Conservation (phyloP, 108 stramenopile genomes). For the Schizochytrium sp. region DNA sequence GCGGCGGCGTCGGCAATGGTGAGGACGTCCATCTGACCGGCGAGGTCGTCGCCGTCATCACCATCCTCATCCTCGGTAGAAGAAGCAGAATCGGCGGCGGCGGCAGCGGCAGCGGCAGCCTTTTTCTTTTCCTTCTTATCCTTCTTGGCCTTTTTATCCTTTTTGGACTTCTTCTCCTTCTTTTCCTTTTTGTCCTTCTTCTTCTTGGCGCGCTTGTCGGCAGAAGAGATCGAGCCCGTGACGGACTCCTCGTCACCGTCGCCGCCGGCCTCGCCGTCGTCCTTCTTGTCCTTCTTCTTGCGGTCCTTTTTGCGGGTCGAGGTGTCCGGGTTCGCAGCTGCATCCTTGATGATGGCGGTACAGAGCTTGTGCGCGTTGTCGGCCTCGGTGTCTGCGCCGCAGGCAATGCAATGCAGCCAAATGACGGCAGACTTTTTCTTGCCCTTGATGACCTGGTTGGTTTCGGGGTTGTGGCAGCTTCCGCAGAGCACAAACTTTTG, state of each 20-base stretch:
- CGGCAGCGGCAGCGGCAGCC: background rate
- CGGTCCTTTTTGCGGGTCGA: constrained; percentile 60
- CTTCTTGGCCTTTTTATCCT: constrained; percentile 40
- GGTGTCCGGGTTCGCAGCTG: constrained; percentile 32
- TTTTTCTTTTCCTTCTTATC: constrained; percentile 46
- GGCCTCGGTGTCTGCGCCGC: constrained; percentile 83
- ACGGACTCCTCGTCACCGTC: constrained; percentile 48
- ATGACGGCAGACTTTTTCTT: constrained; percentile 52
- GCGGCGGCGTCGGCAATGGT: constrained; percentile 12
- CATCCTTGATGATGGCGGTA: constrained; percentile 19
- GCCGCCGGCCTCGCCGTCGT: constrained; percentile 61
- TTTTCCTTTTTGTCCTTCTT: constrained; percentile 27
- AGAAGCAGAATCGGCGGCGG: background rate
- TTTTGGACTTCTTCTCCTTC: constrained; percentile 42
- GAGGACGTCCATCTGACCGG: background rate
- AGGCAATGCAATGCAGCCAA: constrained; percentile 88
- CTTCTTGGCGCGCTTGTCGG: constrained; percentile 8
- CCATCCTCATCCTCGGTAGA: background rate
- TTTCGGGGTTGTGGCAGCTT: constrained; percentile 87
- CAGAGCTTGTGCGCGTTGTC: constrained; percentile 91
- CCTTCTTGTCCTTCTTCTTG: constrained; percentile 40
- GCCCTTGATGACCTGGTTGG: constrained; percentile 90
- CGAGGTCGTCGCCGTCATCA: background rate
- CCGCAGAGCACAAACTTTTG: constrained; percentile 93
- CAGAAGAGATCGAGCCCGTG: background rate